These are phyloP conservation scores for Solanum sitiens DNA, from an alignment of 257 asterid genomes.

Conservation along the genomic window DNA sequence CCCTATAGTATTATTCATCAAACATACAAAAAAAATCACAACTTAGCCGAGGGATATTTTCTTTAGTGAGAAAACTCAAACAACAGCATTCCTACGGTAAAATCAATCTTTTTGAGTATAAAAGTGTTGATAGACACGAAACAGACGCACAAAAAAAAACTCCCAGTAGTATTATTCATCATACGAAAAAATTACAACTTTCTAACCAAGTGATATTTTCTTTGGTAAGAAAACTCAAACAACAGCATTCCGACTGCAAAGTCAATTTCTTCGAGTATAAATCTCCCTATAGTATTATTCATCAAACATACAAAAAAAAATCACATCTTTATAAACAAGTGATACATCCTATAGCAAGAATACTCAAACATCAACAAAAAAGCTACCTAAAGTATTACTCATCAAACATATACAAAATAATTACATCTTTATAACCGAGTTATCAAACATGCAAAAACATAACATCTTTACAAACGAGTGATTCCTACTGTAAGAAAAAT, in stretches of 20 bases:
- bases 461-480: neutral
- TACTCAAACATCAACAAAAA: neutral
- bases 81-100: neutral
- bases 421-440: neutral
- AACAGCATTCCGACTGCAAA: too few species aligned
- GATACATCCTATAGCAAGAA: neutral
- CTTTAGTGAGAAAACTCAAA: neutral
- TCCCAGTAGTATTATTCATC: too few species aligned
- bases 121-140: neutral
- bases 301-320: neutral
- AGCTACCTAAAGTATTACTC: neutral
- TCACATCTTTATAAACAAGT: neutral
- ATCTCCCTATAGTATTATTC: neutral
- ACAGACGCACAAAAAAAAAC: too few species aligned
- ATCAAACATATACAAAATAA: neutral
- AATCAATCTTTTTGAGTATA: neutral
- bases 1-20: neutral
- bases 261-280: too few species aligned
- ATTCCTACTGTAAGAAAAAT: neutral
- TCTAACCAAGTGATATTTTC: too few species aligned
- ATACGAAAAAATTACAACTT: too few species aligned
- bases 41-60: neutral
- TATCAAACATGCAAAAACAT: neutral
- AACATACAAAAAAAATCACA: neutral
- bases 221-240: too few species aligned